phyloP scores from a whole-genome alignment of 177 flowering plant genomes.

The Tripterygium wilfordii region DNA sequence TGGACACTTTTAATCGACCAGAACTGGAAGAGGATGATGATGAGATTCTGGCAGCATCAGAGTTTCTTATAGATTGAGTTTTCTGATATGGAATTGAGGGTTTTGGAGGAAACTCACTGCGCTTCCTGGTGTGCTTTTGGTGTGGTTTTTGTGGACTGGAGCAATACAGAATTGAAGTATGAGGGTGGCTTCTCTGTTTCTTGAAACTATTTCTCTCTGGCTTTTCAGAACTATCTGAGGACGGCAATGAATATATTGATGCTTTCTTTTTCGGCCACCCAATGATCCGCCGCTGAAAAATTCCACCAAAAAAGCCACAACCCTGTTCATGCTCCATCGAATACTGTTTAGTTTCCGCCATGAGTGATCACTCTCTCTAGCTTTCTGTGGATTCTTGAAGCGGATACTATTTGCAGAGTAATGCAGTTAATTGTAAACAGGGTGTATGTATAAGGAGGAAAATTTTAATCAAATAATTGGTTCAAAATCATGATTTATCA shows the following conservation, averaged over 20 bases:
- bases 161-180: no score
- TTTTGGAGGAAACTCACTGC: conserved; percentile 1
- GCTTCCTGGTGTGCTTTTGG: conserved; percentile 6
- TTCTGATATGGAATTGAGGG: conserved; percentile 10
- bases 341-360: conserved; percentile 10
- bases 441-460: no score
- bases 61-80: conserved; percentile 6
- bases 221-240: conserved; percentile 3
- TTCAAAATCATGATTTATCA: no score
- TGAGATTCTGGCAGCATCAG: conserved; percentile 35
- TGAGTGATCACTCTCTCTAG: not conserved
- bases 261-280: conserved; percentile 21
- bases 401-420: no score
- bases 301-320: conserved; percentile 34
- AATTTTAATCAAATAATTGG: no score
- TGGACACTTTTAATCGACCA: conserved; percentile 1
- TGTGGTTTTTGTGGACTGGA: not conserved
- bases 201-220: no score
- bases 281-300: conserved; percentile 21
- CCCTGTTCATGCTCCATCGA: conserved; percentile 21
- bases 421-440: no score
- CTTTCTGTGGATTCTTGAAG: no score
- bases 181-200: no score
- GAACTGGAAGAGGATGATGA: conserved; percentile 26
- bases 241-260: conserved; percentile 17